Base-by-base conservation (phyloP, 2,329 filamentous ascomycete genomes). In the Sphaerulina vaccinii region DNA sequence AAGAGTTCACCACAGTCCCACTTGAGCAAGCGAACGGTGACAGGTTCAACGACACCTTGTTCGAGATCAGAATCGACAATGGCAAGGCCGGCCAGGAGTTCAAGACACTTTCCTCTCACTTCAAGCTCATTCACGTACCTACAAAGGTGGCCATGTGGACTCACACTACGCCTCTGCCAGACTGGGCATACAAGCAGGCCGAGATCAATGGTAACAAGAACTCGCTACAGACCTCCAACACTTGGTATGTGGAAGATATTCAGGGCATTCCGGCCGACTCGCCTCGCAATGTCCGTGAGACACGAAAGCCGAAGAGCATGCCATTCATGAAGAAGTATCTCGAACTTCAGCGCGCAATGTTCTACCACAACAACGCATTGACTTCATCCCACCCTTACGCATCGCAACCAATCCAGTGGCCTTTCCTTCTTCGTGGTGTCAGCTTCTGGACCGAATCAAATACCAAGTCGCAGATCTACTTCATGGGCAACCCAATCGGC, bases 171-270 rank as follows among this genome's bases (percentile, higher is more conserved):
- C 89, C 93, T 43, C 82, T 99, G n/a, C 93, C 93, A 3, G 93
- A 99, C 3, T 99, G 93, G 93, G 93, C 81, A 21, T 92, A 88
- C 76, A 93, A 95, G 71, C 93, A 99, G 72, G 92, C 95, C 66
- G 93, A 99, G 71, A 96, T 99, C 77, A 99, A 99, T 71, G 93
- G 93, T 54, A 99, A 99, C 79, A 99, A 99, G 82, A 95, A 96
- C 69, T 77, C 95, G 48, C 79, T 84, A 22, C 88, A 92, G 57
- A 85, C 87, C 68, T 96, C 90, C 70, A 99, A 99, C 70, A 80
- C 96, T 56, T 99, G 93, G 93, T 86, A 87, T 62, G 87, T 91
- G 11, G 93, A 99, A 65, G 89, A 95, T 58, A 88, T 97, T 46
- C 82, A 88, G n/a, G 90, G 86, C 8, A 74, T 97, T 40, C 76